Percentiles rank a stretch among this genome's conserved stretches.
These are phyloP conservation scores for Arctium minus DNA, from an alignment of 129 eudicot species.

Conservation along the genomic window DNA sequence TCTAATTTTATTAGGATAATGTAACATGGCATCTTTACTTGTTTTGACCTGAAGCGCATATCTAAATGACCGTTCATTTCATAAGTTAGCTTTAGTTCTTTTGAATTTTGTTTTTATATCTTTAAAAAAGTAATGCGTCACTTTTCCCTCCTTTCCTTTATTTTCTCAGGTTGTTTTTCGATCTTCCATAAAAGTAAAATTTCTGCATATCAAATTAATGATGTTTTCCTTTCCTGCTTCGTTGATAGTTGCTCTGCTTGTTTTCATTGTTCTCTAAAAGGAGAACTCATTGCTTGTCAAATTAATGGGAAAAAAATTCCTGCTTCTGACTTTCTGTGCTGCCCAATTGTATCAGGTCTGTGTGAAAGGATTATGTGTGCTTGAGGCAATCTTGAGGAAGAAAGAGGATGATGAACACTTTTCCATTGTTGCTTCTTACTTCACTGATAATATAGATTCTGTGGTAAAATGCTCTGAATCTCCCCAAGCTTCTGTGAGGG, in stretches of 20 bases:
- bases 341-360: constrained; percentile 51
- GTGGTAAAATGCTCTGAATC: constrained; percentile 69
- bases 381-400: constrained; percentile 74
- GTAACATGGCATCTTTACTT: neutral
- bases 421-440: constrained; percentile 46
- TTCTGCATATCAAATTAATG: neutral
- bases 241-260: neutral
- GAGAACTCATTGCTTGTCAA: neutral
- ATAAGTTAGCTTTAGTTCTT: neutral
- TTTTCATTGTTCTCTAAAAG: neutral
- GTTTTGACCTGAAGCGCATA: neutral
- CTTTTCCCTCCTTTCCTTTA: neutral
- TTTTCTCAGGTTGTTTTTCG: neutral
- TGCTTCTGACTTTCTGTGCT: neutral
- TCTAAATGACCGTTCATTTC: neutral
- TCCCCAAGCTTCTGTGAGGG: constrained; percentile 79
- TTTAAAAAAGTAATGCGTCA: neutral
- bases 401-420: constrained; percentile 45
- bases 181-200: neutral
- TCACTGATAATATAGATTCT: constrained; percentile 53
- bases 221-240: neutral
- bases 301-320: neutral
- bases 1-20: neutral
- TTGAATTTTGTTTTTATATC: neutral
- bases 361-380: constrained; percentile 70